Base-by-base conservation (phyloP, 106 monocot species). In the Gastrodia elata region DNA sequence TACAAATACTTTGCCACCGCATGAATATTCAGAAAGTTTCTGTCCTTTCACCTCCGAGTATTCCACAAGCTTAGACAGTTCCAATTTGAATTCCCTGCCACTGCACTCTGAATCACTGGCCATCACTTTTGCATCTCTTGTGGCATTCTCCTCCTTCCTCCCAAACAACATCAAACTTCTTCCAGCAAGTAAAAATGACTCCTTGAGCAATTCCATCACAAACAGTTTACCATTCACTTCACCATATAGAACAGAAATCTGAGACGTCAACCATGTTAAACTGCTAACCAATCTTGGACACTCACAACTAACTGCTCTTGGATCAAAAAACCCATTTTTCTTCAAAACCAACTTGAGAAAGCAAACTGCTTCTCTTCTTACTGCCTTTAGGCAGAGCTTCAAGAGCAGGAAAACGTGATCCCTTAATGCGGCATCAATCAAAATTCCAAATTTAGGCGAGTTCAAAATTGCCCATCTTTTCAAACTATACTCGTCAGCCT, bases 191-290 rank as follows among this genome's bases (percentile, higher is more conserved):
- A 83, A 20, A 10, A 98, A 68, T 8, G 80, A 82, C 57, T 98
- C 90, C 80, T 83, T 90, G 25, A 91, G 76, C 83, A 91, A 85
- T 35, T 65, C 80, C 6, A 93, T 39, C 16, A 83, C 43, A 73
- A 93, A 90, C 1, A 72, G 64, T 61, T 48, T 90, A 32, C 80
- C 78, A 80, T 81, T 90, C 18, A 52, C 24, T 70, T 88, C 87
- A 22, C 98, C 93, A 76, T 98, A 93, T 72, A 98, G 72, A 76
- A 93, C 70, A 64, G 84, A 81, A 35, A 98, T 77, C 58, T 91
- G 90, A 14, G 81, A 80, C 3, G 79, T 78, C 41, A 98, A 71
- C 98, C 98, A 98, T 27, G 41, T 38, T 18, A 93, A 38, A 72
- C 86, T 83, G 22, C 79, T n/a, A 38, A 76, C 71, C 55, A 93